Evolutionary conservation across 2,329 filamentous ascomycete genomes (phyloP).

Genomic region (Drechslerella dactyloides): DNA sequence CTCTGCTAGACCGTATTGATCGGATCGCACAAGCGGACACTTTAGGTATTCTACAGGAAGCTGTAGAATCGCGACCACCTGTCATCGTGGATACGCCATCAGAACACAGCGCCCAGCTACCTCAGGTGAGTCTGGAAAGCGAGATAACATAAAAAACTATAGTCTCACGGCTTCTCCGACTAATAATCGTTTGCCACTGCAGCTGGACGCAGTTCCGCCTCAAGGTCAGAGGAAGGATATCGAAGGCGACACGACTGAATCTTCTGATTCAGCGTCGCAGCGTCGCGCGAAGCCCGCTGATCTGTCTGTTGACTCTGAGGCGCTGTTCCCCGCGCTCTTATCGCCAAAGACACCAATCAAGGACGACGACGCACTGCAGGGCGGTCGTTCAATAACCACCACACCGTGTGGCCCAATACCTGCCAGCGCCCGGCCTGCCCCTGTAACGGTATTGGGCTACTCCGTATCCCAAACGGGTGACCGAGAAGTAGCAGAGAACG

Average conservation of each 20-base stretch:
- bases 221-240: slow-evolving; percentile 12
- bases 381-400: slow-evolving; percentile 33
- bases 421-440: slow-evolving; percentile 40
- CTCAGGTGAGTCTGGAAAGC: slow-evolving; percentile 30
- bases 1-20: not conserved
- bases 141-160: slow-evolving; percentile 7
- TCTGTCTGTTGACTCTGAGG: slow-evolving; percentile 19
- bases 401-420: slow-evolving; percentile 48
- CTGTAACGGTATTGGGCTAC: slow-evolving; percentile 51
- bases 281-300: slow-evolving; percentile 20
- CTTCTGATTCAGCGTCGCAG: slow-evolving; percentile 28
- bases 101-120: slow-evolving; percentile 17
- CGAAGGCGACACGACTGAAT: slow-evolving; percentile 22
- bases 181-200: not conserved
- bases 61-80: slow-evolving; percentile 46
- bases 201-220: slow-evolving; percentile 32
- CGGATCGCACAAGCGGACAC: slow-evolving; percentile 10
- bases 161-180: slow-evolving; percentile 9
- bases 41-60: slow-evolving; percentile 48
- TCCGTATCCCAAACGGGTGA: slow-evolving; percentile 25
- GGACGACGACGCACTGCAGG: slow-evolving; percentile 34
- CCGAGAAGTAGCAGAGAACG: slow-evolving; percentile 2
- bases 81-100: slow-evolving; percentile 35
- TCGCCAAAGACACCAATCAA: slow-evolving; percentile 33
- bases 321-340: slow-evolving; percentile 20